These are phyloP conservation scores for Alternaria novae-zelandiae DNA, from an alignment of 2,329 filamentous ascomycete species.

Conservation along the genomic window DNA sequence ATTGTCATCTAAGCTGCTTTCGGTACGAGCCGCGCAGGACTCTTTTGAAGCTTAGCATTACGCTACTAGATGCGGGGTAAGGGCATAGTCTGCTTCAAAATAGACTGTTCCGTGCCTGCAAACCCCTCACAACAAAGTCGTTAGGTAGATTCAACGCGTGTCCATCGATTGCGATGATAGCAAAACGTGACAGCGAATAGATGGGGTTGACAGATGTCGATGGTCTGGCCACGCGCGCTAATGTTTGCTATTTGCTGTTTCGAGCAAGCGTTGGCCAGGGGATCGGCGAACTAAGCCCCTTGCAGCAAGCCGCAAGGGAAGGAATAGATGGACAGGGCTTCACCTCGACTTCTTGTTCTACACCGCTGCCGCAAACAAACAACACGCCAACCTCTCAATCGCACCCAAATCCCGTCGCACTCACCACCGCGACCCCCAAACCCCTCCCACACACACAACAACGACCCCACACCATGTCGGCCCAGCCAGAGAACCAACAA, in stretches of 20 bases:
- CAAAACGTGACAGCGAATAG: neutral
- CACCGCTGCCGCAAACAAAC: conserved; percentile 31
- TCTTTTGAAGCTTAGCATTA: neutral
- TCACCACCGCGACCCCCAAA: conserved; percentile 5
- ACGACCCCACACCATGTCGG: conserved; percentile 34
- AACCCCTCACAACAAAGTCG: neutral
- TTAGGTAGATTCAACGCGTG: neutral
- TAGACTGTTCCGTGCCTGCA: neutral
- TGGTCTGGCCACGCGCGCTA: conserved; percentile 8
- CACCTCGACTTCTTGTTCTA: conserved; percentile 28
- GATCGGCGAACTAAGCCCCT: conserved; percentile 3
- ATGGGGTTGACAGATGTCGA: neutral
- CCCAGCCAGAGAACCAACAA: conserved; percentile 43
- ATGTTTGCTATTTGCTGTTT: conserved; percentile 23
- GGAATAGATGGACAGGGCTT: conserved; percentile 24
- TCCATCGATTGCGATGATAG: neutral
- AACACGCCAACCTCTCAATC: conserved; percentile 19
- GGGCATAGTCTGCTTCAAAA: neutral
- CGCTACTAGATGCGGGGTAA: neutral
- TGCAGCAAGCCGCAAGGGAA: conserved; percentile 8
- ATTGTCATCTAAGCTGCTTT: neutral
- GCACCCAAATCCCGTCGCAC: conserved; percentile 2
- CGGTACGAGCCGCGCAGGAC: neutral
- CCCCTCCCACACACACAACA: conserved; percentile 3
- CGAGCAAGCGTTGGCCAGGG: conserved; percentile 14